Evolutionary conservation across 2,329 filamentous ascomycete genomes (phyloP).

Genomic region (Hymenoscyphus repandus): DNA sequence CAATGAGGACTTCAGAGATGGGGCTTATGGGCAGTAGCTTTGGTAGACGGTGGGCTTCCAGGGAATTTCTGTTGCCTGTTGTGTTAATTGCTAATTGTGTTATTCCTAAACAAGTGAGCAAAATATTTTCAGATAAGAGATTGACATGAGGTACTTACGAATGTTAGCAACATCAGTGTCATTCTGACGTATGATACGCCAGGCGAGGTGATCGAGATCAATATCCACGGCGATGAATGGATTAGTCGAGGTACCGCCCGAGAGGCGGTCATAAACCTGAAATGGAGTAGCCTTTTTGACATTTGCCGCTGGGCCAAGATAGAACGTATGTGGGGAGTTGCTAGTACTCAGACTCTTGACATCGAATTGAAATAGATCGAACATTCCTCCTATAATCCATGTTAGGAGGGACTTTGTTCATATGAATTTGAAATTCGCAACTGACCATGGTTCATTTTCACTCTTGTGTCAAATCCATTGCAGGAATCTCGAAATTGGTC

Average conservation of each 20-base stretch:
- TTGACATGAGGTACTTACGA: neutral
- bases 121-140: conserved; percentile 1
- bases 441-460: conserved; percentile 13
- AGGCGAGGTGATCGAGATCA: conserved; percentile 7
- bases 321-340: neutral
- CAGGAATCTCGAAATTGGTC: conserved; percentile 21
- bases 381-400: neutral
- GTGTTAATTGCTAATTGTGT: no score
- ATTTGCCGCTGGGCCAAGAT: conserved; percentile 6
- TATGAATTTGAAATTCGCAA: neutral
- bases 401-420: neutral
- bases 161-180: conserved; percentile 6
- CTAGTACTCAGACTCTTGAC: neutral
- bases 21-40: neutral
- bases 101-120: neutral
- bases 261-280: conserved; percentile 11
- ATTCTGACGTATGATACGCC: conserved; percentile 9
- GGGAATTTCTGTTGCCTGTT: neutral
- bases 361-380: neutral
- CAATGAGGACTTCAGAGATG: neutral
- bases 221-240: conserved; percentile 11
- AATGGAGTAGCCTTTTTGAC: conserved; percentile 2
- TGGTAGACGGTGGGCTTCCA: neutral
- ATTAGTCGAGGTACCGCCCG: neutral
- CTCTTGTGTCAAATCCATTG: conserved; percentile 13